These are phyloP conservation scores for Panus rudis DNA, from an alignment of 768 basidiomycete genomes.

Conservation along the genomic window DNA sequence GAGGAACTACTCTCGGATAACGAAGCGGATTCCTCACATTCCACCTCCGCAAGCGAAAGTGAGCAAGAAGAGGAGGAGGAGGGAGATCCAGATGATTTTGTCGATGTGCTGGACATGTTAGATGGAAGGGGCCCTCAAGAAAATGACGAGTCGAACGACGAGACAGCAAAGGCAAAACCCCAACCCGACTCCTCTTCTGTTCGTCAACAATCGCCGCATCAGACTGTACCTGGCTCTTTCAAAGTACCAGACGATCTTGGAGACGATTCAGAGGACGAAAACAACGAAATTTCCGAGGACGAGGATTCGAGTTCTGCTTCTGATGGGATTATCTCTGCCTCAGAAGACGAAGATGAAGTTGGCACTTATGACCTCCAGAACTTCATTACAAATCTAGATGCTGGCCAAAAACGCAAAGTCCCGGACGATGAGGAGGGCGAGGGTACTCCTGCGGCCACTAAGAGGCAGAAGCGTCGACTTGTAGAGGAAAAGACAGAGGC, in stretches of 20 bases:
- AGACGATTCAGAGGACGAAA: constrained; percentile 30
- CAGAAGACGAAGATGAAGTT: constrained; percentile 32
- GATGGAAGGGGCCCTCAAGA: constrained; percentile 60
- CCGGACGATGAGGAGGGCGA: constrained; percentile 30
- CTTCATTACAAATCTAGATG: constrained; percentile 65
- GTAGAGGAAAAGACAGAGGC: constrained; percentile 70
- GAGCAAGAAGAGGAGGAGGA: constrained; percentile 29
- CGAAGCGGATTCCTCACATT: background rate
- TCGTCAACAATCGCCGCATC: no score
- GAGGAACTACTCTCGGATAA: background rate
- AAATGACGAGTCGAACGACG: no score
- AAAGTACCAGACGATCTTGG: constrained; percentile 9
- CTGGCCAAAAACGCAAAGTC: constrained; percentile 66
- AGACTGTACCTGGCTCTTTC: no score
- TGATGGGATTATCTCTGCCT: constrained; percentile 25
- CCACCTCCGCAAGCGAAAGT: constrained; percentile 28
- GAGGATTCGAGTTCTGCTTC: constrained; percentile 37
- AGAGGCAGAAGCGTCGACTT: constrained; percentile 49
- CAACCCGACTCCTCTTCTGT: no score
- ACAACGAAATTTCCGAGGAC: constrained; percentile 40
- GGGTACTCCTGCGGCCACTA: constrained; percentile 18
- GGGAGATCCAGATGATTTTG: constrained; percentile 45
- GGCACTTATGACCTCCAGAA: constrained; percentile 63
- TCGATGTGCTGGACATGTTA: constrained; percentile 59
- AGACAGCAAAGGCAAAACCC: constrained; percentile 3